Conservation (phyloP, 495 filamentous ascomycete species). For the Aspergillus wentii region DNA sequence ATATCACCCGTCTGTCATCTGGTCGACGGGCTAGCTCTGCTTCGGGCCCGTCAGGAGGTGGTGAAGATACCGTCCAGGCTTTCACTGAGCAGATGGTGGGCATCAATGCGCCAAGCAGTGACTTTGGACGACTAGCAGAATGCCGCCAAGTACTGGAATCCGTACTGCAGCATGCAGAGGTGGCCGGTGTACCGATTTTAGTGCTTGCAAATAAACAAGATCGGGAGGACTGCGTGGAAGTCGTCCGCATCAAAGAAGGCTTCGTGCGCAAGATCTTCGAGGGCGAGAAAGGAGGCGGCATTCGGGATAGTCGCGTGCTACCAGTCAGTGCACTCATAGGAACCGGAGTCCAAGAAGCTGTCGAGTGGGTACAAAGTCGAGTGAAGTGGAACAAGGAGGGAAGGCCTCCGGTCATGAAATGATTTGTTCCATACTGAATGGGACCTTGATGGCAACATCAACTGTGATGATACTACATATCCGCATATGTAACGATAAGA, state of each 20-base stretch:
- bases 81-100: constrained; percentile 34
- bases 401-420: constrained; percentile 89
- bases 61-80: constrained; percentile 5
- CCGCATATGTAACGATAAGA: too few species aligned
- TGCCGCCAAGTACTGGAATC: constrained; percentile 82
- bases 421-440: too few species aligned
- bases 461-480: too few species aligned
- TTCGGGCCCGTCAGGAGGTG: constrained; percentile 16
- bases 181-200: constrained; percentile 84
- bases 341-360: constrained; percentile 85
- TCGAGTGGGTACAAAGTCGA: constrained; percentile 88
- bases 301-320: constrained; percentile 85
- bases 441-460: too few species aligned
- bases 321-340: constrained; percentile 89
- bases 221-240: constrained; percentile 94
- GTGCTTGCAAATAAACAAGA: constrained; percentile 98
- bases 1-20: constrained; percentile 30
- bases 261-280: constrained; percentile 91
- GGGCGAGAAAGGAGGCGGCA: constrained; percentile 77
- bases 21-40: constrained; percentile 26
- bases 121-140: constrained; percentile 71
- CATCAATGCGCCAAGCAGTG: constrained; percentile 43
- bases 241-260: constrained; percentile 94
- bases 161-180: constrained; percentile 78
- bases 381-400: constrained; percentile 96